These are phyloP conservation scores for Blastomyces silverae DNA, from an alignment of 2,329 filamentous ascomycete genomes.

Conservation along the genomic window DNA sequence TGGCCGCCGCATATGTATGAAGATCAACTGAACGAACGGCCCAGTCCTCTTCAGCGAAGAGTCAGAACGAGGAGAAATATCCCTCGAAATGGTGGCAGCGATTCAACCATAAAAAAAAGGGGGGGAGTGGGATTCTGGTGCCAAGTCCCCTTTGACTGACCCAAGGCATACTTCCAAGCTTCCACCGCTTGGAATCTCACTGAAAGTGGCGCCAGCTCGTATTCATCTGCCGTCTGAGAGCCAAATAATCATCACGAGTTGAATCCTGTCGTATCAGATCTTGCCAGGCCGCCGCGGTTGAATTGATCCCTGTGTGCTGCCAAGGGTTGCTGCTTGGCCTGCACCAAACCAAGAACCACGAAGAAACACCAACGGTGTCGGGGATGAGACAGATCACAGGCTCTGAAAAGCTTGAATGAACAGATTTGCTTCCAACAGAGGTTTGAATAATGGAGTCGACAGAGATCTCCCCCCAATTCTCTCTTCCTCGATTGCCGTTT, in stretches of 20 bases:
- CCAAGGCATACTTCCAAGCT: neutral
- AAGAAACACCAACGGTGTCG: no score
- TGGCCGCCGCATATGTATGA: neutral
- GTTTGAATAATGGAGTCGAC: no score
- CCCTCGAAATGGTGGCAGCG: neutral
- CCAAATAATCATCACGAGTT: no score
- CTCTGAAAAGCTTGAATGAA: neutral
- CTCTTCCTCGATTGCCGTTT: no score
- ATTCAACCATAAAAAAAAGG: neutral
- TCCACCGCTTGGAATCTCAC: no score
- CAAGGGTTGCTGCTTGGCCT: neutral
- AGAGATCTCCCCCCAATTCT: no score
- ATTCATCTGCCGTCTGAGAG: neutral
- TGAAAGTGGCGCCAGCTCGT: neutral
- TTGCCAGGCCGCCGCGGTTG: neutral
- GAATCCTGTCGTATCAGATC: constrained; percentile 4
- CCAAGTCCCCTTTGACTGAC: neutral
- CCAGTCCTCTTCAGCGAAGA: neutral
- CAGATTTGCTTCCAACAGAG: neutral
- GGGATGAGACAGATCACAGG: neutral
- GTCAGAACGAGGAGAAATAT: neutral
- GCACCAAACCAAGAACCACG: no score
- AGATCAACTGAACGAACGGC: neutral
- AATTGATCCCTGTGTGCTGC: neutral
- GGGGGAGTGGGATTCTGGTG: no score